Base-by-base conservation (phyloP, 164 flowering plant species). In the Akebia trifoliata region DNA sequence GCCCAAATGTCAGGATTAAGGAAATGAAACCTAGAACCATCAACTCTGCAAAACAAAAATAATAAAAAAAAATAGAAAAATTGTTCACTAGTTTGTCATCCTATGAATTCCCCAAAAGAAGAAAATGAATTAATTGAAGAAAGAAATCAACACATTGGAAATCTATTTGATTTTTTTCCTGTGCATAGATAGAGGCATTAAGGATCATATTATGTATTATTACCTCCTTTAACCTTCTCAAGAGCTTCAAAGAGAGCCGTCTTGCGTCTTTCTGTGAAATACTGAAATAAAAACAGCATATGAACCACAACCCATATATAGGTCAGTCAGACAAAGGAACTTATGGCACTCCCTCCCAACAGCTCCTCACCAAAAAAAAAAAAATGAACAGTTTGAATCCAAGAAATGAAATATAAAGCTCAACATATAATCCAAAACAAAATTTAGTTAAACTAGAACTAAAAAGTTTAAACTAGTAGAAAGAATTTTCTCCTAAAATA, bases 151-250 rank as follows among this genome's bases (percentile, higher is more conserved):
- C 8, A 0, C 4, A 4, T 2, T 1, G 20, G 8, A 0, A 6
- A 12, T n/a, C 9, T 29, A 18, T 29, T 10, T 56, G 7, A 3
- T 35, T 20, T 3, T 11, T 6, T 30, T 5, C 5, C 15, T 12
- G 5, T 10, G 2, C 6, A 6, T 9, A 56, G 11, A 29, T 1
- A 42, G 10, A n/a, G 21, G 11, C 2, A 56, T 36, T 24, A 18
- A 20, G 24, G 44, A 56, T 18, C 29, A 29, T 3, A 6, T 46
- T 55, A 18, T 31, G 8, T 25, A 10, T 37, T 14, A 17, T 54
- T 75, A 94, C 99, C 99, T 46, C 85, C 71, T 77, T 94, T 94
- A 56, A 94, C 86, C 71, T 86, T 93, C 70, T 87, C 96, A 56
- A 93, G 69, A 58, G 97, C 97, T 58, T 87, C 99, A 60, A 55